These are phyloP conservation scores for Lentinula guzmanii DNA, from an alignment of 768 basidiomycete genomes.

Conservation along the genomic window DNA sequence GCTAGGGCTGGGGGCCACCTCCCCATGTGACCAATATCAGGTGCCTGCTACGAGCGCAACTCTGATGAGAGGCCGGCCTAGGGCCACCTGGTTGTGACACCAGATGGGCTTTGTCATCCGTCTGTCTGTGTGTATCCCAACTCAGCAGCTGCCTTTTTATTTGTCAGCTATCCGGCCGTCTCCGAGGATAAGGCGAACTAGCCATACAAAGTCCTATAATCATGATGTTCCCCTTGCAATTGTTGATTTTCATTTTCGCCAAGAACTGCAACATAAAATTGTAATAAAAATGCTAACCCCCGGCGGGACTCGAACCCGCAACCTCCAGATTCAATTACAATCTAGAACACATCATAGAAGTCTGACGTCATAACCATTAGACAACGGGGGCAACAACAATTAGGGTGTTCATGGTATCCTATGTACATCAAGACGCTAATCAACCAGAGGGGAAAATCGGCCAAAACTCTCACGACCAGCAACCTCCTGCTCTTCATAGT, in stretches of 20 bases:
- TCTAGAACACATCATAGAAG: not conserved
- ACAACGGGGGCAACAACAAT: not conserved
- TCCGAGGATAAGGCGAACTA: too few species aligned
- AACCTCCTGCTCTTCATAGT: not conserved
- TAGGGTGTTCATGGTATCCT: not conserved
- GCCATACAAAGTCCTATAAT: too few species aligned
- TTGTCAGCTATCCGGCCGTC: too few species aligned
- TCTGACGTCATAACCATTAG: slow-evolving; percentile 4
- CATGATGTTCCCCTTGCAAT: too few species aligned
- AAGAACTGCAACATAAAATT: not conserved
- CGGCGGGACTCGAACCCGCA: not conserved
- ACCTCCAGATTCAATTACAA: not conserved
- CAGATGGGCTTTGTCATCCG: too few species aligned
- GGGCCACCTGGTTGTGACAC: too few species aligned
- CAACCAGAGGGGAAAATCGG: not conserved
- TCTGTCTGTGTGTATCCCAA: too few species aligned
- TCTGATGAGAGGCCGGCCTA: too few species aligned
- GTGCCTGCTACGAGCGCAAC: too few species aligned
- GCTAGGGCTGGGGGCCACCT: too few species aligned
- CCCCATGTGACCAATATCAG: too few species aligned
- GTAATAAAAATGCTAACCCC: not conserved
- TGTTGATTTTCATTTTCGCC: not conserved
- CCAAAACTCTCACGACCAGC: not conserved
- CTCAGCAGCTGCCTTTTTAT: too few species aligned
- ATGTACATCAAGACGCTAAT: not conserved